Conservation (phyloP, 208 protist genomes). For the Crithidia brevicula region DNA sequence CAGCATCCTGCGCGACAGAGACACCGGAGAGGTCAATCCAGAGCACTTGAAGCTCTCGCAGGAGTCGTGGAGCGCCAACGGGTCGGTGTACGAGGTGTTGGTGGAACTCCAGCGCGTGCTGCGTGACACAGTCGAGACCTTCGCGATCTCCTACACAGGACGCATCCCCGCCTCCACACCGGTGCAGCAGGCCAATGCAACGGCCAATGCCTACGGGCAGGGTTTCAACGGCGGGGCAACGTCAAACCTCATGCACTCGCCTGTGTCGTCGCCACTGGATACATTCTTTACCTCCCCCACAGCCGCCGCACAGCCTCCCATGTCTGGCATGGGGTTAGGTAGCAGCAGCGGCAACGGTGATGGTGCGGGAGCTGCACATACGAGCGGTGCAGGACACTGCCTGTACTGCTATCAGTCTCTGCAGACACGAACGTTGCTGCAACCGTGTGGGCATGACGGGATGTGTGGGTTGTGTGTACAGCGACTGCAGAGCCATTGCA, state of each 20-base stretch:
- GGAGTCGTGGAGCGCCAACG: slow-evolving; percentile 26
- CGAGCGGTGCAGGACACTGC: slow-evolving; percentile 34
- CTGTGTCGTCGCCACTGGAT: slow-evolving; percentile 26
- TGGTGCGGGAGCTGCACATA: not conserved
- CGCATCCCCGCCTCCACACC: not conserved
- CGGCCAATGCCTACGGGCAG: not conserved
- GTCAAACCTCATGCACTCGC: too few species aligned
- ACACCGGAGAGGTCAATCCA: slow-evolving; percentile 25
- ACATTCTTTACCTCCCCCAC: slow-evolving; percentile 21
- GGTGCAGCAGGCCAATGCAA: not conserved
- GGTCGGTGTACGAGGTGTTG: slow-evolving; percentile 43
- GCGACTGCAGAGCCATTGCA: slow-evolving; percentile 42
- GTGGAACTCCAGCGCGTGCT: slow-evolving; percentile 30
- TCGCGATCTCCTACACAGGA: slow-evolving; percentile 16
- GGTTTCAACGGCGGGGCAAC: too few species aligned
- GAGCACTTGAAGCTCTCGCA: slow-evolving; percentile 25
- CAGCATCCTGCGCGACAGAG: slow-evolving; percentile 18
- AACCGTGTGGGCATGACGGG: slow-evolving; percentile 70
- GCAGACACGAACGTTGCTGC: slow-evolving; percentile 40
- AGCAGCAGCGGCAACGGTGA: not conserved
- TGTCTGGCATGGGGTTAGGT: not conserved
- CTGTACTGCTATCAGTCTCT: slow-evolving; percentile 48
- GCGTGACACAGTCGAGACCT: slow-evolving; percentile 23
- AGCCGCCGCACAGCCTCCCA: not conserved
- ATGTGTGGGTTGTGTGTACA: slow-evolving; percentile 56